These are phyloP conservation scores for Candida incommunis DNA, from an alignment of 805 yeast genomes.

Conservation along the genomic window DNA sequence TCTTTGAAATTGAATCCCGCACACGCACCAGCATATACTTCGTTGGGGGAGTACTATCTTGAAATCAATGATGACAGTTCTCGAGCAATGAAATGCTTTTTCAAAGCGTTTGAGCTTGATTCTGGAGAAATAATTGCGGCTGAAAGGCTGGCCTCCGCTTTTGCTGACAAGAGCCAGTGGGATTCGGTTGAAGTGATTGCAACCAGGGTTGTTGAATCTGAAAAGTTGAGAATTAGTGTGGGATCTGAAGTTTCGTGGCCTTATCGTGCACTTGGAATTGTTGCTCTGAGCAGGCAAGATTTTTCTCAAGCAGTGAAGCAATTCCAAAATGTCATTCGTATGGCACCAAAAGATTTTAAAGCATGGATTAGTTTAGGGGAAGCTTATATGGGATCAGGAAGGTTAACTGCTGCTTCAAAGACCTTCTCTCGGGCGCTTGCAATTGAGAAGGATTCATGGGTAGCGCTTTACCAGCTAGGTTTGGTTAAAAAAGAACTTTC, in stretches of 20 bases:
- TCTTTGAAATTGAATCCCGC: slow-evolving; percentile 51
- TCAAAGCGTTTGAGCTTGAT: slow-evolving; percentile 81
- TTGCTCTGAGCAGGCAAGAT: slow-evolving; percentile 54
- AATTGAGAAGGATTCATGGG: slow-evolving; percentile 41
- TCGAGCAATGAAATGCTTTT: slow-evolving; percentile 75
- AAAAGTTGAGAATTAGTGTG: slow-evolving; percentile 26
- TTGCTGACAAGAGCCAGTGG: slow-evolving; percentile 66
- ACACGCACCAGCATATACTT: slow-evolving; percentile 68
- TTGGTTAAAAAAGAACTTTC: slow-evolving; percentile 47
- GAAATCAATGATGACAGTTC: slow-evolving; percentile 40
- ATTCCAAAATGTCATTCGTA: slow-evolving; percentile 74
- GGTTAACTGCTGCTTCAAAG: slow-evolving; percentile 72
- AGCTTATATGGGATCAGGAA: slow-evolving; percentile 73
- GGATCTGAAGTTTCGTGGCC: slow-evolving; percentile 48
- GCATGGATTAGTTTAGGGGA: slow-evolving; percentile 98
- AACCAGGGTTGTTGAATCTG: slow-evolving; percentile 48
- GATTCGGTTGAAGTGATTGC: slow-evolving; percentile 66
- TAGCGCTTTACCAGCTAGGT: slow-evolving; percentile 55
- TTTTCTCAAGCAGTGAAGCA: slow-evolving; percentile 72
- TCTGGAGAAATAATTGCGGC: slow-evolving; percentile 66
- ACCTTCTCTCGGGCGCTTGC: slow-evolving; percentile 58
- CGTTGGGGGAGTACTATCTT: slow-evolving; percentile 63
- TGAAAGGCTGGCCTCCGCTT: slow-evolving; percentile 50
- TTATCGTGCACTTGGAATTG: slow-evolving; percentile 70
- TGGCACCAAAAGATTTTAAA: slow-evolving; percentile 49